phyloP scores from a whole-genome alignment of 2,329 filamentous ascomycete species.

The Stachybotrys echinatus region DNA sequence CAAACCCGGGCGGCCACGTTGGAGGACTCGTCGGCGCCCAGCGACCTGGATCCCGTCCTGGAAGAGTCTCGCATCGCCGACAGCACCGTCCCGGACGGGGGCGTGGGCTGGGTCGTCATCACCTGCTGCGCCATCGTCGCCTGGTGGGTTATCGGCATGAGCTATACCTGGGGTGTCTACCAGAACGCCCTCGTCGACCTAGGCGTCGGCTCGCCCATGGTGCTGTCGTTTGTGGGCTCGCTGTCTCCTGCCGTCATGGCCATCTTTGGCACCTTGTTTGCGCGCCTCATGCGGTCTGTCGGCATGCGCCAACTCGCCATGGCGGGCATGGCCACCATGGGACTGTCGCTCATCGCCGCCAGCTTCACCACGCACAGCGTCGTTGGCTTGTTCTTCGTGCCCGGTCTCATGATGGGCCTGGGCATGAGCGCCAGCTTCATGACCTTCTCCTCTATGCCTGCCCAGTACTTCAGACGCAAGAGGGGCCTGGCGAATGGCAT shows the following conservation, averaged over 20 bases:
- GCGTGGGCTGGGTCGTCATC: constrained; percentile 53
- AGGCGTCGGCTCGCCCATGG: constrained; percentile 41
- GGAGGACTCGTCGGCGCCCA: neutral
- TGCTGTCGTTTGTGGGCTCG: constrained; percentile 54
- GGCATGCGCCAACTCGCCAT: constrained; percentile 42
- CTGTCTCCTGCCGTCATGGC: constrained; percentile 45
- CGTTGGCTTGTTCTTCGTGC: constrained; percentile 27
- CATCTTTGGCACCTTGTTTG: constrained; percentile 45
- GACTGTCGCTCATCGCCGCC: constrained; percentile 41
- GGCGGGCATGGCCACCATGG: constrained; percentile 44
- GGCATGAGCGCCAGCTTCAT: constrained; percentile 26
- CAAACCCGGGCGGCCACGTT: no score
- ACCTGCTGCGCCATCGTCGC: constrained; percentile 41
- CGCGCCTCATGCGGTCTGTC: constrained; percentile 42
- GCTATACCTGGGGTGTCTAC: constrained; percentile 56
- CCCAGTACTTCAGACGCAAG: constrained; percentile 50
- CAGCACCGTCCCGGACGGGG: constrained; percentile 44
- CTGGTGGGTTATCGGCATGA: constrained; percentile 52
- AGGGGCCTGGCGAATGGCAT: constrained; percentile 52
- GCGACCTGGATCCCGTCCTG: constrained; percentile 17
- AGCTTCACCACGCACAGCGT: constrained; percentile 28
- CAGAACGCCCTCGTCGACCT: constrained; percentile 50
- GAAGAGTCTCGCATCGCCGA: constrained; percentile 39
- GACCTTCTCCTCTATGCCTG: constrained; percentile 3
- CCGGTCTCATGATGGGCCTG: constrained; percentile 23